Evolutionary conservation across 208 protist species (phyloP), one percentile per base, ranked within the genome.

Genomic region (Acanthamoeba sp.): DNA sequence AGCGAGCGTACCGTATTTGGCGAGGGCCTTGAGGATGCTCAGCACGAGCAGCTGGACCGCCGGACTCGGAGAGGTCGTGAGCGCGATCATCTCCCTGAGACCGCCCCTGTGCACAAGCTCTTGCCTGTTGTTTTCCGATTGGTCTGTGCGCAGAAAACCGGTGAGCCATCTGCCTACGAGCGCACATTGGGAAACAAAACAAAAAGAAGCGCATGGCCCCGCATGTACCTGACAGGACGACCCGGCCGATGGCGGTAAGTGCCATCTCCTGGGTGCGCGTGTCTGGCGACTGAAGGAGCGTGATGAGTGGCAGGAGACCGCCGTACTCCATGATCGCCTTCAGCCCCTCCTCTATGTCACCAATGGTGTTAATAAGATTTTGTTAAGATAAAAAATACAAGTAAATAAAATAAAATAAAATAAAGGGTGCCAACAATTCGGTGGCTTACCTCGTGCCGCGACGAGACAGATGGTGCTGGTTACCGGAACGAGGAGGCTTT

Each of bases 271-370:
- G 69, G 7, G 45, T 78, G 16, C 29, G 24, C 5, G 34, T 32
- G 24, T 78, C 24, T 9, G 20, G 36, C 38, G 69, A 78, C 69
- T 78, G 69, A 7, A 78, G 69, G 10, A 78, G 6, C 14, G 69
- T 36, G 69, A 78, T 78, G 38, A 78, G 69, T 1, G 69, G 69
- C 29, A 78, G 36, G 38, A 78, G 69, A 24, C 69, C 69, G 36
- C 69, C 69, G 38, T 78, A 78, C 34, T 78, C 69, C 69, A 78
- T 78, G 38, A 78, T 78, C 69, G 69, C 69, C 69, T 29, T 22
- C 20, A 78, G 2, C 1, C 69, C 69, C 14, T 78, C 69, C 69
- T 78, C 69, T 78, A 22, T 4, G 3, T 6, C 20, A 66, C 59
- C 27, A 66, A 1, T 4, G 22, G n/a, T n/a, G n/a, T n/a, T n/a